Base-by-base conservation (phyloP, 1,284 basidiomycete genomes). In the Ustilago hordei region DNA sequence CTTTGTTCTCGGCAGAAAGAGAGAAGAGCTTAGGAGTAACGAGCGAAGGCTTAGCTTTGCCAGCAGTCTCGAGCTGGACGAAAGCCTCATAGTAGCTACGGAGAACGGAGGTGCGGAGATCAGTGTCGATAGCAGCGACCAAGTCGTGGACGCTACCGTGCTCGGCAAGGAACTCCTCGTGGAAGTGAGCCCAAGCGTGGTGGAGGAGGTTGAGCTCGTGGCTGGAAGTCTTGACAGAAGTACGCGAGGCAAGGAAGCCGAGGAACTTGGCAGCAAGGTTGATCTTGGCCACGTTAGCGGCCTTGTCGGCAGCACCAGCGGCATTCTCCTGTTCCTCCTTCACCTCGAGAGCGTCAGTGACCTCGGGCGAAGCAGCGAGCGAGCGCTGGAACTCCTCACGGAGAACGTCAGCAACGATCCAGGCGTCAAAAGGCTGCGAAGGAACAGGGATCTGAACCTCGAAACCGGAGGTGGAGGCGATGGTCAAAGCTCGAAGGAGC, bases 31-130 rank as follows among this genome's bases (percentile, higher is more conserved):
- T 82, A 41, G 93, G 91, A 31, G 90, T 89, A 55, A 89, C 55
- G 87, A 64, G 92, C 91, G 72, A 94, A 80, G 79, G 88, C 81
- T 62, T 89, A 85, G 63, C 91, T 89, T 70, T 70, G 57, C 89
- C 87, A 63, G 89, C 88, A 61, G 88, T 88, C 86, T 94, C 91
- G 74, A 97, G 91, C 35, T 90, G 88, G 59, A 91, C 90, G 72
- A 93, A 89, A 31, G 94, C 93, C 73, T 89, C 87, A 89, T 91
- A 95, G 88, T 95, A 98, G 53, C 92, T 90, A 38, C 91, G 88
- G 67, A 98, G 90, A 69, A 98, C 90, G 74, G 89, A 88, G 85
- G 92, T 91, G 86, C 94, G 91, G 58, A 90, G 89, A 76, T 93
- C 93, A 53, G 90, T 88, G 81, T 94, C 92, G 87, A 92, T 93